A percentile compares a stretch with the other conserved stretches of the same genome.
These are phyloP conservation scores for Cladophialophora immunda DNA, from an alignment of 2,329 filamentous ascomycete genomes.

Conservation along the genomic window DNA sequence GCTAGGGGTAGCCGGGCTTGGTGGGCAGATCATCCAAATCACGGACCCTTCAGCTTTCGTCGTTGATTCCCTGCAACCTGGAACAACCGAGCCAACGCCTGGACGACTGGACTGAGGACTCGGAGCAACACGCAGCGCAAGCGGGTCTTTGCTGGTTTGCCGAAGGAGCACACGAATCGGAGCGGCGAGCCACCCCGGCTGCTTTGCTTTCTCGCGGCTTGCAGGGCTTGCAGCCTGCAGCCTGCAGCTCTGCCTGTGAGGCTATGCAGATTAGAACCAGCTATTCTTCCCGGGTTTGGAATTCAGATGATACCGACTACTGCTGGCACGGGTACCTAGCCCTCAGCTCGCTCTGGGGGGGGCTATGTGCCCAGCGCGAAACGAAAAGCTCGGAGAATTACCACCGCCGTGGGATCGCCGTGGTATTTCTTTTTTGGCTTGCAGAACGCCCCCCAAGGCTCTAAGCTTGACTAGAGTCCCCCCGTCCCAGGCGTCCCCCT, in stretches of 20 bases:
- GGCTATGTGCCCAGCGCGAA: too few relatives aligned
- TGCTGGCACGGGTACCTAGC: too few relatives aligned
- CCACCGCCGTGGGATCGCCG: constrained; percentile 17
- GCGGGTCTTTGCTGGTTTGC: background rate
- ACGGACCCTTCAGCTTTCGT: too few relatives aligned
- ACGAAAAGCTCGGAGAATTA: constrained; percentile 20
- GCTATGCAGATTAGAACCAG: too few relatives aligned
- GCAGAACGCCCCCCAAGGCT: too few relatives aligned
- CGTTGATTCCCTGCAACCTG: background rate
- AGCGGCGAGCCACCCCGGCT: background rate
- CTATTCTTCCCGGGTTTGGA: too few relatives aligned
- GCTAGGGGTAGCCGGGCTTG: background rate
- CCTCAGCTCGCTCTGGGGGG: too few relatives aligned
- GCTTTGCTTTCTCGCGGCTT: background rate
- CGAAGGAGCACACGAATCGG: constrained; percentile 12
- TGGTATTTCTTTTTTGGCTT: background rate
- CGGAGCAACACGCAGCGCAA: background rate
- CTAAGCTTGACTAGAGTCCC: too few relatives aligned
- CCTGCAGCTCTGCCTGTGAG: too few relatives aligned
- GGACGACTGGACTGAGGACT: background rate
- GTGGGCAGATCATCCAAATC: background rate
- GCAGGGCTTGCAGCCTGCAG: too few relatives aligned
- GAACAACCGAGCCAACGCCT: background rate
- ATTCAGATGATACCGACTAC: background rate
- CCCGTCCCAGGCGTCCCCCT: too few relatives aligned